Conservation (phyloP, 768 basidiomycete genomes). For the Polyporus arcularius region DNA sequence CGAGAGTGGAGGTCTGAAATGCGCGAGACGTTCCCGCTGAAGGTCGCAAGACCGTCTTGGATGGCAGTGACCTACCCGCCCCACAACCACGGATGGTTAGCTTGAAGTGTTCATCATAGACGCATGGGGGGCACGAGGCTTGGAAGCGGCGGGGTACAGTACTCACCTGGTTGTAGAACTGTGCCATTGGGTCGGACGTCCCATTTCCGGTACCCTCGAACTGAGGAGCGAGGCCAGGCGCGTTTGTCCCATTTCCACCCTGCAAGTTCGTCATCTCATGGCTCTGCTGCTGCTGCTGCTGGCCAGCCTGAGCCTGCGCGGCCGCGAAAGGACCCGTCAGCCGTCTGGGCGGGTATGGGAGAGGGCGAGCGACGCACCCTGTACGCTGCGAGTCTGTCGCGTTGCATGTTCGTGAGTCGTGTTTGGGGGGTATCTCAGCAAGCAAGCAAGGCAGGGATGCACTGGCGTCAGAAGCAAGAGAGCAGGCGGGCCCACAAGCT, state of each 20-base stretch:
- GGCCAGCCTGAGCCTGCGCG: conserved; percentile 32
- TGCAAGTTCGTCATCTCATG: conserved; percentile 34
- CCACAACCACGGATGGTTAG: background rate
- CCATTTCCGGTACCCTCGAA: conserved; percentile 25
- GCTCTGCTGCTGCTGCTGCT: conserved; percentile 21
- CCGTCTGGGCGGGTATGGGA: background rate
- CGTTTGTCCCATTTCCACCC: conserved; percentile 9
- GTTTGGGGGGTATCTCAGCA: conserved; percentile 14
- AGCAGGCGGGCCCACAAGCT: background rate
- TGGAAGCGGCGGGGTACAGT: background rate
- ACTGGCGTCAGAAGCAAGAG: background rate
- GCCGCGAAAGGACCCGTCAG: conserved; percentile 4
- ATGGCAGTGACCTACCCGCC: conserved; percentile 64
- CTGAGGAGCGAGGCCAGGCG: conserved; percentile 19
- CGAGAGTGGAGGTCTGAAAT: conserved; percentile 76
- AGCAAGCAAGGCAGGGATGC: background rate
- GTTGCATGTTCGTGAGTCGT: conserved; percentile 24
- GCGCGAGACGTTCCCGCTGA: conserved; percentile 67
- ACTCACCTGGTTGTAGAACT: conserved; percentile 36
- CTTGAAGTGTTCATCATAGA: background rate
- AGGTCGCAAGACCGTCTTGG: conserved; percentile 67
- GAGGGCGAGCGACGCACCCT: conserved; percentile 24
- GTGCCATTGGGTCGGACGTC: conserved; percentile 28
- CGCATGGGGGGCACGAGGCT: background rate
- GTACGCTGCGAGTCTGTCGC: conserved; percentile 30